Evolutionary conservation across 495 filamentous ascomycete species (phyloP), one percentile per base, ranked within the genome.

Genomic region (Durotheca rogersii): DNA sequence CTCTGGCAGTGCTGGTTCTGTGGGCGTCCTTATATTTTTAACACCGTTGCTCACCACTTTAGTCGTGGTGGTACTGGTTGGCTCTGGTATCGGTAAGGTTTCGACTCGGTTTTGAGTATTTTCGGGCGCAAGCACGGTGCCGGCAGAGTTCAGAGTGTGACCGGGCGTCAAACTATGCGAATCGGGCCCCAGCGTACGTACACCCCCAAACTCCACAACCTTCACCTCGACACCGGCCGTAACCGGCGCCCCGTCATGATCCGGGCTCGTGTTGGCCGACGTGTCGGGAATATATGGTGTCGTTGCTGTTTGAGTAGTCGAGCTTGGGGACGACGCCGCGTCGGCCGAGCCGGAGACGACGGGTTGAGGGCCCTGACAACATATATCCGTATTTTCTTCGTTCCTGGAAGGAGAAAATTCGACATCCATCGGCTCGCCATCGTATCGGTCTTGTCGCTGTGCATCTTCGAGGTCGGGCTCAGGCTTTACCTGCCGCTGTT

Each of bases 231-330:
- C 56, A 36, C 23, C 55, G n/a, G 67, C 65, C 29, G 60, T 29
- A 58, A 66, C 67, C 56, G 74, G 65, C 18, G 72, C 65, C 21
- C 64, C 67, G 30, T 81, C 79, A 36, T 73, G 72, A 53, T 80
- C 77, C 1, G 80, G 75, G 47, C 76, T 79, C 1, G 80, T 79
- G 50, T 78, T 74, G 1, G 76, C 69, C 1, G 78, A 72, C 0
- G 59, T 62, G 32, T 74, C 65, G 67, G 74, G 70, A 2, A 69
- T 48, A 1, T 51, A 63, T 2, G 71, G 70, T 2, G 71, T 73
- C 2, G 65, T 62, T 23, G 66, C 64, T 10, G 68, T 71, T 43
- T 67, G 66, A 21, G 68, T 59, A 3, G 72, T 77, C 6, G 78
- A 74, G 1, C 64, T 66, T 12, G 78, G 71, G 7, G 74, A 74